Evolutionary conservation across 345 rosid genomes (phyloP).

Genomic region (Conringia planisiliqua): DNA sequence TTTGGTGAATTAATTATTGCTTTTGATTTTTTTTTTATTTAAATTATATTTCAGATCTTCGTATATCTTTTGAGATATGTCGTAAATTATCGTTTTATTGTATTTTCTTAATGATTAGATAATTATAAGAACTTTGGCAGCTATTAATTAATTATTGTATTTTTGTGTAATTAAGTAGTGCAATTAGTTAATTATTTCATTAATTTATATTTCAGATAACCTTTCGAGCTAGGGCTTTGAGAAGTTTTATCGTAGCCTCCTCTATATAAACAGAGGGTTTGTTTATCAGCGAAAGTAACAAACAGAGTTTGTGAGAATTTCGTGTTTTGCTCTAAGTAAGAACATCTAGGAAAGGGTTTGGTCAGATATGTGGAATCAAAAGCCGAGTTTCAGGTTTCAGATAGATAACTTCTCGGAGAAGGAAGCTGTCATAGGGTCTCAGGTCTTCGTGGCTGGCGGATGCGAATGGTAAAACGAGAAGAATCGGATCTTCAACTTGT

Average conservation of each 20-base stretch:
- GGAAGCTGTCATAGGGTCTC: not conserved
- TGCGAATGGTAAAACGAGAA: constrained; percentile 12
- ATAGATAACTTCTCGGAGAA: constrained; percentile 15
- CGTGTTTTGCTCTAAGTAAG: not conserved
- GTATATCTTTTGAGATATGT: too few relatives aligned
- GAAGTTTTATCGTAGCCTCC: not conserved
- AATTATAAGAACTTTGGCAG: too few relatives aligned
- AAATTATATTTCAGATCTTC: too few relatives aligned
- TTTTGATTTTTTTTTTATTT: too few relatives aligned
- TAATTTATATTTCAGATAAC: not conserved
- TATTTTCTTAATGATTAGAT: too few relatives aligned
- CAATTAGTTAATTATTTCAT: not conserved
- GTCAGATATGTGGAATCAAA: not conserved
- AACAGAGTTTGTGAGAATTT: not conserved
- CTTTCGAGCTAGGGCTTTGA: not conserved
- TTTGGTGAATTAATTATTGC: too few relatives aligned
- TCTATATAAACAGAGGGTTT: not conserved
- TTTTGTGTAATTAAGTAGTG: not conserved
- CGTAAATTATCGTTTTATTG: too few relatives aligned
- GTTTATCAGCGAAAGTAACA: not conserved
- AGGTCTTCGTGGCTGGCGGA: not conserved
- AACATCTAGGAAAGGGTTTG: not conserved
- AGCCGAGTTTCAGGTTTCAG: not conserved
- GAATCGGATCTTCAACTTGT: not conserved
- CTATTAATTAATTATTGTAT: too few relatives aligned